Base-by-base conservation (phyloP, 2,329 filamentous ascomycete genomes). In the Talaromyces sp. region DNA sequence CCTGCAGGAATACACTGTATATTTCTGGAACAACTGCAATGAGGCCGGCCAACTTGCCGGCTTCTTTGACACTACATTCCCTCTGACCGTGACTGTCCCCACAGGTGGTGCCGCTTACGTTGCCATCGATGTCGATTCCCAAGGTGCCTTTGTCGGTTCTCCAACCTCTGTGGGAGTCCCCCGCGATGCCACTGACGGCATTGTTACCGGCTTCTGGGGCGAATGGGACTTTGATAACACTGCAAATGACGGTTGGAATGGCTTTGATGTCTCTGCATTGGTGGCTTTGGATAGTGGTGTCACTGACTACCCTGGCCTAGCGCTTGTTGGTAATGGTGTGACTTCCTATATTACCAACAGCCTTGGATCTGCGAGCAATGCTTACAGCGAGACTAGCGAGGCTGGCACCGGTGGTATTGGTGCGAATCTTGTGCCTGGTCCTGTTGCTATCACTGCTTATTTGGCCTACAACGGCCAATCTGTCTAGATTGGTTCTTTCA, bases 11-110 rank as follows among this genome's bases (percentile, higher is more conserved):
- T 77, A 73, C 73, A 76, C 69, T 52, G 68, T 78, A 24, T 65
- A 73, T 9, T 73, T 79, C 74, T 79, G 76, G 76, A 78, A 78
- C 74, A 78, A 72, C 52, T 69, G 74, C 22, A 76, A 76, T n/a
- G 75, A 76, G 57, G 65, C 70, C 58, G 70, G 71, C 24, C 66
- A 70, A 61, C 70, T 77, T 65, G 68, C 68, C 65, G 77, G 77
- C 68, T 50, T 50, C 11, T 50, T 50, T 9, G 47, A 50, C 22
- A 50, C 47, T 19, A 50, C 22, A 9, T 50, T 50, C 47, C 47
- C 47, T 31, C 47, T 50, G 22, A 50, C 47, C 47, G 24, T 50
- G 13, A 50, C 22, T 9, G 47, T 50, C 14, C 2, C 47, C 13
- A 50, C 11, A 3, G 47, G 47, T 31, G 24, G 47, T 50, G 27